These are phyloP conservation scores for Fragaria nilgerrensis DNA, from an alignment of 306 rosid species.

Conservation along the genomic window DNA sequence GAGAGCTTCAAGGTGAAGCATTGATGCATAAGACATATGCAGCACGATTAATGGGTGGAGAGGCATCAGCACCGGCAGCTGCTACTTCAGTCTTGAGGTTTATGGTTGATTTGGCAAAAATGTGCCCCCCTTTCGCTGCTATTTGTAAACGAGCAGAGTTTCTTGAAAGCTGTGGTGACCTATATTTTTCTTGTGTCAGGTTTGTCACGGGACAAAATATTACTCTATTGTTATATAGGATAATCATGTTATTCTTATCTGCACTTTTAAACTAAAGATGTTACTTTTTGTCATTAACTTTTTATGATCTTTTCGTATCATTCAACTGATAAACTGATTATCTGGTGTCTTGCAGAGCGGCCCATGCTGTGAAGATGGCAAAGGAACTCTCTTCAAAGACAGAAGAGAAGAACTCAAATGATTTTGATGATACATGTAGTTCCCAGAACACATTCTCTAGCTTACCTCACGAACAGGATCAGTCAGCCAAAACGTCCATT, in stretches of 20 bases:
- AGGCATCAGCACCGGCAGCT: conserved; percentile 98
- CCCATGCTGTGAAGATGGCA: conserved; percentile 88
- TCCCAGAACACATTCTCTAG: conserved; percentile 89
- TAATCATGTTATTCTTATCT: conserved; percentile 4
- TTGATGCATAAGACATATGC: conserved; percentile 99
- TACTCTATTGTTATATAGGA: conserved; percentile 8
- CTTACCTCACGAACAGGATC: conserved; percentile 82
- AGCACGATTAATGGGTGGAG: conserved; percentile 99
- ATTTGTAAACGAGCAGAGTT: conserved; percentile 88
- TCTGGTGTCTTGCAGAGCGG: conserved; percentile 69
- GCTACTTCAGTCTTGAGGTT: conserved; percentile 93
- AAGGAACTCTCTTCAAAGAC: conserved; percentile 81
- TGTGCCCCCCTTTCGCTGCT: conserved; percentile 85
- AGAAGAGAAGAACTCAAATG: conserved; percentile 71
- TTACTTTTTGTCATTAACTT: background rate
- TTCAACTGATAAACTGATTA: conserved; percentile 15
- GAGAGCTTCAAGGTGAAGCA: conserved; percentile 99
- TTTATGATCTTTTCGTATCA: background rate
- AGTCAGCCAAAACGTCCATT: conserved; percentile 79
- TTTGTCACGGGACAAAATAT: conserved; percentile 36
- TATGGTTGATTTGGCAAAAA: conserved; percentile 99
- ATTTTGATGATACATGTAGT: conserved; percentile 80
- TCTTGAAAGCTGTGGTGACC: conserved; percentile 93
- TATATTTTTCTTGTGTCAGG: conserved; percentile 98
- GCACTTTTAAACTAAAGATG: background rate